A percentile compares a stretch with the other conserved stretches of the same genome.
Conservation (phyloP, 78 protist species). For the Dictyostelium purpureum region DNA sequence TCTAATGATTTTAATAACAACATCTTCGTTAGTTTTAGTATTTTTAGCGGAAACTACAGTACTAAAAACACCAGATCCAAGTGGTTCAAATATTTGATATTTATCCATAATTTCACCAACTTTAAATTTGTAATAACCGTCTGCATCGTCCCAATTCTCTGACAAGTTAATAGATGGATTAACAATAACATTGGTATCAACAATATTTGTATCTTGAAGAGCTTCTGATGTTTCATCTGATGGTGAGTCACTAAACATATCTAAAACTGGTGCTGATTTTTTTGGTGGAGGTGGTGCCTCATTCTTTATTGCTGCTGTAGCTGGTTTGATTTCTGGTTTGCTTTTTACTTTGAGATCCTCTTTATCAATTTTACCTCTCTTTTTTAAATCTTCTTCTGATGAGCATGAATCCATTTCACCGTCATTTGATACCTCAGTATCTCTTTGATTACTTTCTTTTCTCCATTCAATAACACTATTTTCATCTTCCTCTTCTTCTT, state of each 20-base stretch:
- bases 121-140: constrained; percentile 91
- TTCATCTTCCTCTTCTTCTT: constrained; percentile 37
- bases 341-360: constrained; percentile 19
- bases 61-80: constrained; percentile 93
- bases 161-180: constrained; percentile 12
- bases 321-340: neutral
- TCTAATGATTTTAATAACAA: constrained; percentile 93
- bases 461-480: constrained; percentile 28
- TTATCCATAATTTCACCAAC: constrained; percentile 87
- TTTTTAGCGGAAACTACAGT: constrained; percentile 92
- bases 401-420: constrained; percentile 30
- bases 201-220: neutral
- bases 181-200: neutral
- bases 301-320: neutral
- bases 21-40: constrained; percentile 62
- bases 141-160: constrained; percentile 93
- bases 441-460: neutral
- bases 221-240: neutral
- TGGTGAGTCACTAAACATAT: constrained; percentile 86
- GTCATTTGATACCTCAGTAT: neutral
- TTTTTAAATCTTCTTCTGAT: constrained; percentile 65
- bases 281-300: neutral
- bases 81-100: constrained; percentile 72
- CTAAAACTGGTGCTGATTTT: constrained; percentile 22
- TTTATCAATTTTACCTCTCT: constrained; percentile 42